Evolutionary conservation across 2,329 filamentous ascomycete species (phyloP).

Genomic region (Aspergillus eucalypticola): DNA sequence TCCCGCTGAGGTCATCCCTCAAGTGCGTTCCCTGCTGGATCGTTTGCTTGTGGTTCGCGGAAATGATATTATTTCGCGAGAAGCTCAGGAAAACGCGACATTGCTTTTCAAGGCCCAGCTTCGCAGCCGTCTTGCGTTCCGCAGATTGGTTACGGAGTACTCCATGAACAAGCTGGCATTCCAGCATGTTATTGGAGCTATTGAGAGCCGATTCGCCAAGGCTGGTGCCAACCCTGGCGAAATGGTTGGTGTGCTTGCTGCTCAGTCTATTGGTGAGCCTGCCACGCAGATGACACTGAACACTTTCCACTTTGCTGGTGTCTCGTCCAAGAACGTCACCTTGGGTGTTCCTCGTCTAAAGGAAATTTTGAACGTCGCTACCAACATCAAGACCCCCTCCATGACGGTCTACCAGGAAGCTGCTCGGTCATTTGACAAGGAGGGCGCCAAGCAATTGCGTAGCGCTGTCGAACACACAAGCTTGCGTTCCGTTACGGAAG

Average conservation of each 20-base stretch:
- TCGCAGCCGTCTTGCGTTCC: constrained; percentile 87
- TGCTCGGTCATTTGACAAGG: constrained; percentile 64
- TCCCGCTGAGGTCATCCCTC: constrained; percentile 81
- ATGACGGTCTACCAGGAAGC: constrained; percentile 87
- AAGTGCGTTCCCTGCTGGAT: constrained; percentile 72
- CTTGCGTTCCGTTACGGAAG: constrained; percentile 83
- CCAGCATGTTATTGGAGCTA: constrained; percentile 84
- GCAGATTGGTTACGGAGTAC: constrained; percentile 83
- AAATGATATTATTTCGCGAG: constrained; percentile 73
- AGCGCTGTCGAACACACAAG: constrained; percentile 93
- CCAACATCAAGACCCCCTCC: constrained; percentile 96
- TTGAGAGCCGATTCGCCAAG: constrained; percentile 84
- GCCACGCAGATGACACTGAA: constrained; percentile 99
- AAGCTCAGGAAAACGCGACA: constrained; percentile 86
- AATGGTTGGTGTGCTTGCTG: constrained; percentile 97
- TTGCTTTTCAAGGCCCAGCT: constrained; percentile 90
- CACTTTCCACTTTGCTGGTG: constrained; percentile 99
- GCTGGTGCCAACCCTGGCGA: constrained; percentile 89
- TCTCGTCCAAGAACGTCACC: constrained; percentile 99
- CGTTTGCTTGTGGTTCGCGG: constrained; percentile 85
- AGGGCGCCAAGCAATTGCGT: constrained; percentile 80
- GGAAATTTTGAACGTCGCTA: constrained; percentile 97
- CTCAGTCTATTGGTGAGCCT: constrained; percentile 97
- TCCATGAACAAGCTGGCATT: constrained; percentile 88
- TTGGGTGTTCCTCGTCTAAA: constrained; percentile 98